Base-by-base conservation (phyloP, 2,329 filamentous ascomycete species). In the Colletotrichum paranaense region DNA sequence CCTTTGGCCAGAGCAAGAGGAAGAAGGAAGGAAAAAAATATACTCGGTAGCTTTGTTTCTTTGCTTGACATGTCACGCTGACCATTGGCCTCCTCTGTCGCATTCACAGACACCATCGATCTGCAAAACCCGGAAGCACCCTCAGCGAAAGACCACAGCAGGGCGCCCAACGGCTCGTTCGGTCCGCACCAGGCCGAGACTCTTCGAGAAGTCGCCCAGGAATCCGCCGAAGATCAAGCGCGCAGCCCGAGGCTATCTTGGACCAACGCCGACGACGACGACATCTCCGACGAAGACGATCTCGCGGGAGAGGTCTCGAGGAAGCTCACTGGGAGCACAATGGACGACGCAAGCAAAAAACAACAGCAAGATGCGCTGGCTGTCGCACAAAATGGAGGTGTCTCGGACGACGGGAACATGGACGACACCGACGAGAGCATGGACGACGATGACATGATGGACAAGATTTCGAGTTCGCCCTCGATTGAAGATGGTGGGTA, bases 401-500 rank as follows among this genome's bases (percentile, higher is more conserved):
- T 84, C 56, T 83, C 81, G 59, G 88, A 90, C 77, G 92, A 93
- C 75, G 90, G 88, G 60, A 92, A 94, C 75, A 84, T 90, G 79
- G 89, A 93, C 77, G 90, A 90, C 76, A 91, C 91, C 62, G 92
- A 92, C 78, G 93, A 94, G 74, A 93, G 94, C 77, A 90, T 94
- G 78, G 85, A 95, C 82, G 95, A 97, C 80, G 88, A 98, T 84
- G 96, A 98, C 83, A 92, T 98, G 92, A 95, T 97, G 93, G 97
- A 98, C 86, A 97, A 97, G 84, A 98, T 99, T 77, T 98, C 96
- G 79, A 98, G 95, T 84, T 98, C 96, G 79, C 97, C 97, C 81
- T 98, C 96, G 78, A 99, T 99, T 84, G 95, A 97, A 88, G 96
- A 98, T 93, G 96, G 96, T 99, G 92, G 89, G 95, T 97, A 87